Evolutionary conservation across 1,284 basidiomycete genomes (phyloP), one percentile per base, ranked within the genome.

Genomic region (Boletus semigastroideus): DNA sequence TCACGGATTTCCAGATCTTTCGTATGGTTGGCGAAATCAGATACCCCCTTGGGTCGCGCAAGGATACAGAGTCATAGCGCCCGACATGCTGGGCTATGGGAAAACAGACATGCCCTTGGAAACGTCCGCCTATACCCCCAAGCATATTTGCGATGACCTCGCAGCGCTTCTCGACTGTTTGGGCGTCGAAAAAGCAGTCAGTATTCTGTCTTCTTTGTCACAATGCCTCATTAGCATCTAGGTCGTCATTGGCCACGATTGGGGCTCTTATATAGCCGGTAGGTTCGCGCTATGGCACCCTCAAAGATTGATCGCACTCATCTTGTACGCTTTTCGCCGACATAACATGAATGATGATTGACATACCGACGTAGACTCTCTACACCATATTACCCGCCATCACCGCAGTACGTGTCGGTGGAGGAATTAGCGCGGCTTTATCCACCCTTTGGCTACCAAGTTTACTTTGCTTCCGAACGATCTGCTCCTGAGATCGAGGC

Each of bases 61-160:
- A 42, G 86, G 86, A 11, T 84, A 76, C 60, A 78, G 87, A n/a
- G 83, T 89, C 17, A 67, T 89, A 20, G 86, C 75, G 1, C 86
- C 84, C 9, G 84, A 87, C 65, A 86, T 85, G 82, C 69, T 87
- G 28, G 86, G 87, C 5, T 89, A 87, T 53, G 86, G 86, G 14
- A 78, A 71, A 22, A 83, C 82, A 10, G 82, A 84, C 58, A 87
- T 85, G 62, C 87, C 87, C 0, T 54, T 62, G 25, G 77, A 79
- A 25, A 59, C 76, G 6, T 64, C 70, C 16, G 76, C 80, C 48
- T 90, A 89, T 63, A 76, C 83, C 7, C 78, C 77, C 1, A 83
- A 80, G 64, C 77, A 71, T 42, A 71, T 88, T 6, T 78, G 76
- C 52, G 73, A 74, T 40, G 87, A 90, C 62, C 74, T 89, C 28